A percentile compares a stretch with the other conserved stretches of the same genome.
phyloP scores from a whole-genome alignment of 2,329 filamentous ascomycete species.

The Sclerotinia spermophila region DNA sequence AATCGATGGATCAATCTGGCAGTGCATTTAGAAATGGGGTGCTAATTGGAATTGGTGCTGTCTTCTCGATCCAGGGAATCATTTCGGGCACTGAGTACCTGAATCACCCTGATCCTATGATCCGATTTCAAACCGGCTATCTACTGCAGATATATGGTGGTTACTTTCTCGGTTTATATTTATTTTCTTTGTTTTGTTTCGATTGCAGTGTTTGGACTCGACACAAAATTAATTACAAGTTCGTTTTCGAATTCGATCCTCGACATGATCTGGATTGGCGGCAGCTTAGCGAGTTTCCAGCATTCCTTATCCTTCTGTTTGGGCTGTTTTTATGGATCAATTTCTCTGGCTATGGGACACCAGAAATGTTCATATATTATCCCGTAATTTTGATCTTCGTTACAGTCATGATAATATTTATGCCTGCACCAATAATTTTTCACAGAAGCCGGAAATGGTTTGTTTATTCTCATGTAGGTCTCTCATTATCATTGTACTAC shows the following conservation, averaged over 20 bases:
- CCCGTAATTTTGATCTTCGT: slow-evolving; percentile 75
- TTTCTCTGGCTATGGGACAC: slow-evolving; percentile 65
- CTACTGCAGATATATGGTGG: slow-evolving; percentile 88
- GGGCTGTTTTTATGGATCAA: slow-evolving; percentile 88
- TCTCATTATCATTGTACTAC: not conserved
- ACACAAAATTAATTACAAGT: slow-evolving; percentile 90
- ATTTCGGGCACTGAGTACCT: slow-evolving; percentile 55
- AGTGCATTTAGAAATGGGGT: slow-evolving; percentile 61
- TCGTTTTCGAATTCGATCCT: slow-evolving; percentile 94
- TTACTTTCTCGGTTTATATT: slow-evolving; percentile 78
- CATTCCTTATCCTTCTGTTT: slow-evolving; percentile 73
- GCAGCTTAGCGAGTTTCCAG: slow-evolving; percentile 80
- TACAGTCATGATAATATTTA: slow-evolving; percentile 64
- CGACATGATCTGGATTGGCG: slow-evolving; percentile 86
- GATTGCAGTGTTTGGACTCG: slow-evolving; percentile 79
- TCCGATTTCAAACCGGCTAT: slow-evolving; percentile 58
- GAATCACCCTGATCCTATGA: slow-evolving; percentile 45
- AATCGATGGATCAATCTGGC: slow-evolving; percentile 52
- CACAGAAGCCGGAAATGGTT: slow-evolving; percentile 80
- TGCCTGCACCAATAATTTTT: slow-evolving; percentile 72
- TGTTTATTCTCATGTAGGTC: slow-evolving; percentile 76
- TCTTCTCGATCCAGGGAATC: slow-evolving; percentile 64
- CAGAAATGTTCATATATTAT: slow-evolving; percentile 76
- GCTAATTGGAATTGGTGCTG: slow-evolving; percentile 62
- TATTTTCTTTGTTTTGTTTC: slow-evolving; percentile 81